phyloP scores from a whole-genome alignment of 768 basidiomycete species.

The Clitopilus passeckerianus region DNA sequence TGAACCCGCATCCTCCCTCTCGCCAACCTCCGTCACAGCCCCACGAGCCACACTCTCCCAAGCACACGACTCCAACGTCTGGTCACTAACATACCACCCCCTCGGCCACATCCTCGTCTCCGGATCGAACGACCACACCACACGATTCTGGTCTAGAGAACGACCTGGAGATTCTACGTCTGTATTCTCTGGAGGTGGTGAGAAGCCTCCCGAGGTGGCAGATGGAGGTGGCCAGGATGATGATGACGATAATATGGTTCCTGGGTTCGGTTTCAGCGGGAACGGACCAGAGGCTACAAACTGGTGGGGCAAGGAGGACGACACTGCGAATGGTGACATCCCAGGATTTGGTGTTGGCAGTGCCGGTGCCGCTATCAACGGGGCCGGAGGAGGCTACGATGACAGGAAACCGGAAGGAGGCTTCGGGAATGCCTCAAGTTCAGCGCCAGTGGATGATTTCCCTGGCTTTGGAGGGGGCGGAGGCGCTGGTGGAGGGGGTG shows the following conservation, averaged over 20 bases:
- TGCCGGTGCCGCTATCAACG: background rate
- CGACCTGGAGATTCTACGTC: conserved; percentile 78
- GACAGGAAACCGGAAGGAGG: conserved; percentile 16
- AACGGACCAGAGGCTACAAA: conserved; percentile 17
- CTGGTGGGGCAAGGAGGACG: conserved; percentile 46
- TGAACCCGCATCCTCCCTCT: conserved; percentile 34
- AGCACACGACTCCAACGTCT: conserved; percentile 97
- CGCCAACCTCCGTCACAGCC: conserved; percentile 31
- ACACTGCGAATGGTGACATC: conserved; percentile 9
- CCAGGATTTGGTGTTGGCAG: conserved; percentile 12
- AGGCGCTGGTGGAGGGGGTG: conserved; percentile 28
- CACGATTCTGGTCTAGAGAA: conserved; percentile 97
- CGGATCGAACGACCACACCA: conserved; percentile 97
- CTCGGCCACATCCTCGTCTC: conserved; percentile 91
- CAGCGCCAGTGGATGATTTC: conserved; percentile 50
- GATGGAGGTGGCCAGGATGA: conserved; percentile 63
- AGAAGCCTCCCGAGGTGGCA: conserved; percentile 72
- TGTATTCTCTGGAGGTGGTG: conserved; percentile 76
- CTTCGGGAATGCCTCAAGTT: conserved; percentile 12
- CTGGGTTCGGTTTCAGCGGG: conserved; percentile 58
- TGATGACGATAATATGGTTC: conserved; percentile 68
- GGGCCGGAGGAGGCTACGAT: conserved; percentile 12
- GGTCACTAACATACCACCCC: conserved; percentile 93
- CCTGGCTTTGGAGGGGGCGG: conserved; percentile 54
- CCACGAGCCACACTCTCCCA: conserved; percentile 87